phyloP scores from a whole-genome alignment of 2,329 filamentous ascomycete species.

The Trichoderma aggressivum region DNA sequence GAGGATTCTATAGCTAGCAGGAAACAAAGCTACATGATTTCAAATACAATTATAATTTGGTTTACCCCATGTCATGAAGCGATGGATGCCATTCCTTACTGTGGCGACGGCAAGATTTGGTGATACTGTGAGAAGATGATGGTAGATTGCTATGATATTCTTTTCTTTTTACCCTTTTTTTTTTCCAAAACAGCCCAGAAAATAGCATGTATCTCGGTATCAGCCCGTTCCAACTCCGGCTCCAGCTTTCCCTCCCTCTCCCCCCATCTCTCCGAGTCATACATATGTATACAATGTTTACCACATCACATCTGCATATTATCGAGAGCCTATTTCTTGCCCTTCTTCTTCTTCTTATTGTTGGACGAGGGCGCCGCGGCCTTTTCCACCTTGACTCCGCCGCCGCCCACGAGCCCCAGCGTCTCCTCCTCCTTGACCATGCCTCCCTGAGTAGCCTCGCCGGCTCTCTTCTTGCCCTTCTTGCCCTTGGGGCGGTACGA shows the following conservation, averaged over 20 bases:
- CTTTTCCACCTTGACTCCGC: conserved; percentile 64
- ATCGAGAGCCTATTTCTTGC: conserved; percentile 46
- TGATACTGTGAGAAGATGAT: neutral
- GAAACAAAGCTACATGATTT: neutral
- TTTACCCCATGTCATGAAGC: neutral
- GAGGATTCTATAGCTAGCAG: neutral
- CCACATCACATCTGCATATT: neutral
- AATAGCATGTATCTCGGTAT: neutral
- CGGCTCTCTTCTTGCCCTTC: conserved; percentile 82
- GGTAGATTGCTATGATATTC: neutral
- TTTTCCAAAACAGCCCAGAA: neutral
- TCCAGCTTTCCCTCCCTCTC: neutral
- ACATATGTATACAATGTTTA: neutral
- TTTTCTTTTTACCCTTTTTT: neutral
- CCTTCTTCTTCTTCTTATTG: conserved; percentile 53
- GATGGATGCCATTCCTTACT: neutral
- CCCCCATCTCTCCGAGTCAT: neutral
- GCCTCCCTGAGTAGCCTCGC: conserved; percentile 81
- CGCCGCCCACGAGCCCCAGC: conserved; percentile 60
- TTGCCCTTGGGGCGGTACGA: conserved; percentile 87
- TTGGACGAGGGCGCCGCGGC: conserved; percentile 42
- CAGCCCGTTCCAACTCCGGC: neutral
- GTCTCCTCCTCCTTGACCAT: conserved; percentile 70
- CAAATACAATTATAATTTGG: neutral
- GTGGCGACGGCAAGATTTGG: neutral